A percentile compares a stretch with the other conserved stretches of the same genome.
phyloP scores from a whole-genome alignment of 306 rosid species.

The Fragaria vesca region DNA sequence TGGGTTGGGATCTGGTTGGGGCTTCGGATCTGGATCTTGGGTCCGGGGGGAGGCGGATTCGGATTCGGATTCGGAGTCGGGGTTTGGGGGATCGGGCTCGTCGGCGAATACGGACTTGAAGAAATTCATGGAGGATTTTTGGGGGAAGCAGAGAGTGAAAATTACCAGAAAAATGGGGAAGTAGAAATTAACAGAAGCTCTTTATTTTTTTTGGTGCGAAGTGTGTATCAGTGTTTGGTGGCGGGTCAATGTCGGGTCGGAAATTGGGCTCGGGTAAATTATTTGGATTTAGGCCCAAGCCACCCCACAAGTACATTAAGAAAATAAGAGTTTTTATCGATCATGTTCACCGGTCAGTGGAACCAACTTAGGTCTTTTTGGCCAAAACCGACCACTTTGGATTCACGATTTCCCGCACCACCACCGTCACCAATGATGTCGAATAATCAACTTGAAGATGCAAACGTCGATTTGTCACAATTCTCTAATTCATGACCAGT shows the following conservation, averaged over 20 bases:
- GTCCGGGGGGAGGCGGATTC: constrained; percentile 18
- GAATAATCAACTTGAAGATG: too few species aligned
- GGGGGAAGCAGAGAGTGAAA: background rate
- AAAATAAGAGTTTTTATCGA: too few species aligned
- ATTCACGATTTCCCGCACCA: too few species aligned
- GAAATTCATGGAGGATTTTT: constrained; percentile 56
- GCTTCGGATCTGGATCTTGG: constrained; percentile 33
- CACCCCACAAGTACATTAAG: background rate
- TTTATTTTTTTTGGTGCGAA: background rate
- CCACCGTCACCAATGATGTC: too few species aligned
- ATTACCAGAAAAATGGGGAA: background rate
- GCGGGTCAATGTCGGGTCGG: background rate
- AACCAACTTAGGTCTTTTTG: too few species aligned
- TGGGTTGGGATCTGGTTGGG: constrained; percentile 18
- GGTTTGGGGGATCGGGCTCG: constrained; percentile 41
- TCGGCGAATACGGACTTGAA: constrained; percentile 79
- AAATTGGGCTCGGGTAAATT: background rate
- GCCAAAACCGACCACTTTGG: background rate
- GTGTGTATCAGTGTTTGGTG: constrained; percentile 1
- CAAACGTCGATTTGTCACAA: background rate
- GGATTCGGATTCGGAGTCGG: constrained; percentile 22
- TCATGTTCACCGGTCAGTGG: too few species aligned
- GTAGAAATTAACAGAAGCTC: background rate
- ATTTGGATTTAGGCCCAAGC: background rate
- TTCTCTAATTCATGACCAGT: background rate